Evolutionary conservation across 2,329 filamentous ascomycete genomes (phyloP), one percentile per base, ranked within the genome.

Genomic region (Aspergillus spinulosporus): DNA sequence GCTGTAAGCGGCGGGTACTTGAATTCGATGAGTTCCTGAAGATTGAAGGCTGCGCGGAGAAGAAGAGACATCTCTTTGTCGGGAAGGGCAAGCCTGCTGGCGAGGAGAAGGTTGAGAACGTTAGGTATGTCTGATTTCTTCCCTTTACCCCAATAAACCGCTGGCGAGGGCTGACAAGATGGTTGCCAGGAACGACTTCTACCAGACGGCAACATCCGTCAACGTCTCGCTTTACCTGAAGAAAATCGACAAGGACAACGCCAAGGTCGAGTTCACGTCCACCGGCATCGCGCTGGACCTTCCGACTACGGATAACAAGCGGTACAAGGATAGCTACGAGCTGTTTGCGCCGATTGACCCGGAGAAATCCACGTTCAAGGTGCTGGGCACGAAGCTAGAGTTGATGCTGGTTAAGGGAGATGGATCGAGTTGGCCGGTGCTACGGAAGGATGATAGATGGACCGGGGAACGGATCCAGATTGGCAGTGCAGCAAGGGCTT

Each of bases 11-110:
- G 66, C 84, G 92, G 37, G 94, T 99, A 56, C 78, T 99, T 57
- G 94, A 99, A 71, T 99, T 99, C 74, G 92, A 99, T 72, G 88
- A 97, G 74, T 99, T 99, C 76, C 87, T 99, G 87, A 94, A 90
- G 76, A 93, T 99, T 58, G 86, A 89, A 66, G 94, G 94, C 1
- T 99, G 94, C 77, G 86, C 86, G 72, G 92, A 88, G 44, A 94
- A 92, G 75, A 79, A 81, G 44, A 81, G 83, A 58, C 94, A 99
- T 78, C 75, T 96, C 62, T 99, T 97, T 68, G 82, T 97, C 34
- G 90, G 85, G 5, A 82, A 85, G 64, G 84, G 83, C 65, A 90
- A 90, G 74, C 78, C 81, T 34, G 69, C 73, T 4, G 84, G 82
- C 1, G 90, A 96, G 75, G 91, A 96, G 76, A 80, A 88, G 66